Evolutionary conservation across 139 green algal species (phyloP).

Genomic region (Axilococcus clingmanii): DNA sequence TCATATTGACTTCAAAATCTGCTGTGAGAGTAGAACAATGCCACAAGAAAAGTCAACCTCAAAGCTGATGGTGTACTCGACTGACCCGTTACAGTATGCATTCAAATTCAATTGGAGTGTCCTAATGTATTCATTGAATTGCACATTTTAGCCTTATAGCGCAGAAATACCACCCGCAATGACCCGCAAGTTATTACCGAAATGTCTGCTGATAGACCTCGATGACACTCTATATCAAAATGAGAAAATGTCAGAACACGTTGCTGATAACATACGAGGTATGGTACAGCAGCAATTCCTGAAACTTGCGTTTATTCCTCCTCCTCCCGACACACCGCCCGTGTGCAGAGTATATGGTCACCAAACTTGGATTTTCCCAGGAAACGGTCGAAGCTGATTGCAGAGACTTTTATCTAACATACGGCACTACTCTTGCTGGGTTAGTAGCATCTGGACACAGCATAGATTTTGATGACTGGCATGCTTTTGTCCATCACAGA

Average conservation of each 20-base stretch:
- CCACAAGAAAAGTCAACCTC: too few relatives aligned
- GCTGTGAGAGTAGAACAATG: too few relatives aligned
- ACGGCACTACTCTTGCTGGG: slow-evolving; percentile 61
- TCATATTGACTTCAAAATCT: too few relatives aligned
- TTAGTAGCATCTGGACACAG: slow-evolving; percentile 48
- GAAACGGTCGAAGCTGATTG: slow-evolving; percentile 34
- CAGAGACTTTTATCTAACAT: slow-evolving; percentile 40
- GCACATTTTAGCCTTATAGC: slow-evolving; percentile 7
- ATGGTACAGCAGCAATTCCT: too few relatives aligned
- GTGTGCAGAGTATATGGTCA: slow-evolving; percentile 56
- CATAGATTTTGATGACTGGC: slow-evolving; percentile 67
- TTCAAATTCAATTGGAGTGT: too few relatives aligned
- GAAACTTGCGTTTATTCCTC: neutral
- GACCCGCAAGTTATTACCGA: too few relatives aligned
- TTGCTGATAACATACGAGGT: slow-evolving; percentile 43
- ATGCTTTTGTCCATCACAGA: slow-evolving; percentile 48
- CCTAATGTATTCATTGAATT: neutral
- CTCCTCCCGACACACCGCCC: slow-evolving; percentile 14
- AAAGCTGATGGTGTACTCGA: too few relatives aligned
- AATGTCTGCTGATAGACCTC: slow-evolving; percentile 42
- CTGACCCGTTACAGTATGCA: too few relatives aligned
- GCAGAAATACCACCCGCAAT: too few relatives aligned
- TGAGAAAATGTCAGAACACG: slow-evolving; percentile 22
- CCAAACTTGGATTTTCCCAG: slow-evolving; percentile 34
- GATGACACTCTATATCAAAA: slow-evolving; percentile 50